Percentiles rank a stretch among this genome's conserved stretches.
phyloP scores from a whole-genome alignment of 2,329 filamentous ascomycete genomes.

The Lasiodiplodia theobromae region DNA sequence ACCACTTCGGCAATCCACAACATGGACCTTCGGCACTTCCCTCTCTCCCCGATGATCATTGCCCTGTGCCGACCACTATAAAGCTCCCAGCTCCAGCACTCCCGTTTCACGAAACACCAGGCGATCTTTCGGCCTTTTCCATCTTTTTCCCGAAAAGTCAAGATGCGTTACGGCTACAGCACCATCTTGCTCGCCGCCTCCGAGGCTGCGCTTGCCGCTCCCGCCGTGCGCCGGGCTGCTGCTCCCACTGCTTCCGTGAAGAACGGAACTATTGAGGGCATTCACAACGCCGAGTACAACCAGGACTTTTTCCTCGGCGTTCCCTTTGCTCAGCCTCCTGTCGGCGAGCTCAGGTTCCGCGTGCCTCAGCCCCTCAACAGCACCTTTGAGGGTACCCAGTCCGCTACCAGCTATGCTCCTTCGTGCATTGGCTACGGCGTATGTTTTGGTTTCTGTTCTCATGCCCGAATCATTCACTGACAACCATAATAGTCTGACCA shows the following conservation, averaged over 20 bases:
- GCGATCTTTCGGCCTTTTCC: background rate
- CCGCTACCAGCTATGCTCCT: conserved; percentile 52
- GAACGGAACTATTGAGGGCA: conserved; percentile 53
- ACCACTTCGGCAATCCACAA: conserved; percentile 8
- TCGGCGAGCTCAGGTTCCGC: conserved; percentile 61
- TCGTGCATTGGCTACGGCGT: conserved; percentile 51
- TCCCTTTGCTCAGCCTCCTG: conserved; percentile 64
- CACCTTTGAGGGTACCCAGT: conserved; percentile 48
- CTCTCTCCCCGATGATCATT: background rate
- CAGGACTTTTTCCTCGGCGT: conserved; percentile 60
- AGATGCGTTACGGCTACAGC: conserved; percentile 21
- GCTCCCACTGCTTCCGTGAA: conserved; percentile 47
- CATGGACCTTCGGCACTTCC: conserved; percentile 4
- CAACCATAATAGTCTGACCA: conserved; percentile 29
- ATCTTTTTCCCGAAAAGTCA: background rate
- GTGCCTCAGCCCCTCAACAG: conserved; percentile 58
- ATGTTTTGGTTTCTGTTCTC: background rate
- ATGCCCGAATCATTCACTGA: background rate
- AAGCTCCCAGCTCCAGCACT: background rate
- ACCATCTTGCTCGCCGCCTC: conserved; percentile 22
- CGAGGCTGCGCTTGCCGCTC: conserved; percentile 15
- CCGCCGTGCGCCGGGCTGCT: background rate
- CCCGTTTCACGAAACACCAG: background rate
- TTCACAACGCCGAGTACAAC: conserved; percentile 49
- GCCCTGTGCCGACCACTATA: conserved; percentile 5